A percentile compares a stretch with the other conserved stretches of the same genome.
phyloP scores from a whole-genome alignment of 495 filamentous ascomycete genomes.

The Aspergillus carlsbadensis region DNA sequence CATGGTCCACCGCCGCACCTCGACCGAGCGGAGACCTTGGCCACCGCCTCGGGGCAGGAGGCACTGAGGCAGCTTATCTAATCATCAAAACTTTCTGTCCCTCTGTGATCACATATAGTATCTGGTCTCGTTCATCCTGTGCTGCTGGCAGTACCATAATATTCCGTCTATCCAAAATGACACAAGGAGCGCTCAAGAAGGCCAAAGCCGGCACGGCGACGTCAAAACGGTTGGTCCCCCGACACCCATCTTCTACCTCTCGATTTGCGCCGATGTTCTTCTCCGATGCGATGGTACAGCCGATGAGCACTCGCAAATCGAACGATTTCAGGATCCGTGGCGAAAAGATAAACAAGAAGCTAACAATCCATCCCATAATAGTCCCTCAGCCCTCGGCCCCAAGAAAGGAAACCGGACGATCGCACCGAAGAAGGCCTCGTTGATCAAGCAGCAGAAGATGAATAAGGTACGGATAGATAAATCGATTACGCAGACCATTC shows the following conservation, averaged over 20 bases:
- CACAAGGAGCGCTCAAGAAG: slow-evolving; percentile 43
- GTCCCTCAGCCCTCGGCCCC: slow-evolving; percentile 26
- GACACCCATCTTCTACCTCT: neutral
- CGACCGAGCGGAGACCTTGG: neutral
- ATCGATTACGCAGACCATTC: no score
- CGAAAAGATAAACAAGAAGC: neutral
- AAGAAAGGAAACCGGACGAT: slow-evolving; percentile 62
- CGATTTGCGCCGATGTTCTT: no score
- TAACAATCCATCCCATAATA: slow-evolving; percentile 3
- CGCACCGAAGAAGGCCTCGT: slow-evolving; percentile 63
- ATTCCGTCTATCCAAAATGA: slow-evolving; percentile 24
- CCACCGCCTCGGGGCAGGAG: neutral
- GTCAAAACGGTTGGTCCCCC: slow-evolving; percentile 33
- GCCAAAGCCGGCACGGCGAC: slow-evolving; percentile 17
- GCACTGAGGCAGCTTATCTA: neutral
- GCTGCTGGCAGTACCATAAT: slow-evolving; percentile 31
- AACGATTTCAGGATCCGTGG: neutral
- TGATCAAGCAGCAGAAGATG: slow-evolving; percentile 60
- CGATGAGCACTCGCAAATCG: no score
- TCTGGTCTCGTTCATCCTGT: slow-evolving; percentile 9
- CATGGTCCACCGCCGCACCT: neutral
- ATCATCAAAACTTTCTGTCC: neutral
- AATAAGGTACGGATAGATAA: slow-evolving; percentile 50
- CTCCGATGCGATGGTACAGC: no score
- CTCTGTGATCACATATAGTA: no score